phyloP scores from a whole-genome alignment of 2,329 filamentous ascomycete genomes.

The Penicillium hordei region DNA sequence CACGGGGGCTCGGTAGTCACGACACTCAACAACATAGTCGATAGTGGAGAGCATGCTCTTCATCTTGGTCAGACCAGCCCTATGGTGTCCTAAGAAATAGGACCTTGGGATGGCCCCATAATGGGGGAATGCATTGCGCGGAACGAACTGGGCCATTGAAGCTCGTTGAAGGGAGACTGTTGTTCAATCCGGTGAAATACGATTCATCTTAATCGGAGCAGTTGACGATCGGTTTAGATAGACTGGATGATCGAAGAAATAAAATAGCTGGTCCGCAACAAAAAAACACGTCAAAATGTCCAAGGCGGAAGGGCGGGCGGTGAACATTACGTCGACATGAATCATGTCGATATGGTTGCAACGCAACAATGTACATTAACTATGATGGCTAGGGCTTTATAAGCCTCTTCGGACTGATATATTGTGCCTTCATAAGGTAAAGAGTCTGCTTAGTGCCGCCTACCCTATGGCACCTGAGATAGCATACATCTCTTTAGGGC shows the following conservation, averaged over 20 bases:
- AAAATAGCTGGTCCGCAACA: not conserved
- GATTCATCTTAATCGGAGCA: slow-evolving; percentile 10
- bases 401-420: not conserved
- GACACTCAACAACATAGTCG: slow-evolving; percentile 88
- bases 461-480: not conserved
- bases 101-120: slow-evolving; percentile 77
- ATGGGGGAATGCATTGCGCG: slow-evolving; percentile 70
- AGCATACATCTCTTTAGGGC: no score
- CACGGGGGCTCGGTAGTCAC: slow-evolving; percentile 86
- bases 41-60: slow-evolving; percentile 75
- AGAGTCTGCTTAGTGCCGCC: not conserved
- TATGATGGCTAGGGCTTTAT: not conserved
- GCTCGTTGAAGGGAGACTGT: not conserved
- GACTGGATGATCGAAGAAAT: not conserved
- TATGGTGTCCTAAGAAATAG: slow-evolving; percentile 94
- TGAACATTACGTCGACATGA: not conserved
- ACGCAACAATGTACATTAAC: not conserved
- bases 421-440: not conserved
- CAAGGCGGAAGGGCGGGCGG: slow-evolving; percentile 6
- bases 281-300: slow-evolving; percentile 10
- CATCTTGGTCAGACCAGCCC: slow-evolving; percentile 77
- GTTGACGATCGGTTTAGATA: not conserved
- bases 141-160: slow-evolving; percentile 58
- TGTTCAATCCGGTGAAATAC: not conserved
- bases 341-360: not conserved